phyloP scores from a whole-genome alignment of 192 early-diverging fungal species.

The Phycomyces nitens region DNA sequence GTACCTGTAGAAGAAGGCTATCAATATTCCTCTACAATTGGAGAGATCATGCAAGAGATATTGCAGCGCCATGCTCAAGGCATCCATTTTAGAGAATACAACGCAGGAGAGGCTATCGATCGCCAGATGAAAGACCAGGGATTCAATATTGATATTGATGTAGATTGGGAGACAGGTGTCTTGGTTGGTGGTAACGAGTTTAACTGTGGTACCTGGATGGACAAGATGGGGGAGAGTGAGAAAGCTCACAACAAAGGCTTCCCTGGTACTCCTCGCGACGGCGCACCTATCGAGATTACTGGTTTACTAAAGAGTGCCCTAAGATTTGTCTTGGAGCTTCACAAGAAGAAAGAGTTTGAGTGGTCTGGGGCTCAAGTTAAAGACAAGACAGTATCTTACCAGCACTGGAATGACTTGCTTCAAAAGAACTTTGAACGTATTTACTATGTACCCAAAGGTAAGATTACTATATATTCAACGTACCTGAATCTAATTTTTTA shows the following conservation, averaged over 20 bases:
- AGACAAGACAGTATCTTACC: slow-evolving; percentile 52
- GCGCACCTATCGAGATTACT: slow-evolving; percentile 87
- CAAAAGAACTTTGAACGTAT: slow-evolving; percentile 79
- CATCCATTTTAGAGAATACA: slow-evolving; percentile 92
- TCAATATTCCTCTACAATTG: slow-evolving; percentile 64
- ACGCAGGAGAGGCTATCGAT: slow-evolving; percentile 86
- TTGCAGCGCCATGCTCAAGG: slow-evolving; percentile 86
- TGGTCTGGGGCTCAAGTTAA: slow-evolving; percentile 32
- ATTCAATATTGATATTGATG: slow-evolving; percentile 77
- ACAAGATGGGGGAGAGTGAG: slow-evolving; percentile 93
- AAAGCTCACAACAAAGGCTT: slow-evolving; percentile 91
- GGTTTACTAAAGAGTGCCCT: slow-evolving; percentile 84
- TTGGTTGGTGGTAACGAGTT: slow-evolving; percentile 82
- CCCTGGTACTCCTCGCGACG: slow-evolving; percentile 92
- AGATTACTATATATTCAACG: not conserved
- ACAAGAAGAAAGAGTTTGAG: slow-evolving; percentile 38
- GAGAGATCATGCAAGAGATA: slow-evolving; percentile 88
- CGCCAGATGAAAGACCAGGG: slow-evolving; percentile 89
- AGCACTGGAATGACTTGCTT: slow-evolving; percentile 78
- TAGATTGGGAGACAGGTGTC: slow-evolving; percentile 78
- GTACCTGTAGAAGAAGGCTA: slow-evolving; percentile 69
- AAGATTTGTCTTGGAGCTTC: slow-evolving; percentile 71
- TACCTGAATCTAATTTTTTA: not conserved
- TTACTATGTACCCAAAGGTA: slow-evolving; percentile 88
- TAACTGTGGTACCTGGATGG: slow-evolving; percentile 99